phyloP scores from a whole-genome alignment of 768 basidiomycete genomes.

The Rickenella mellea region DNA sequence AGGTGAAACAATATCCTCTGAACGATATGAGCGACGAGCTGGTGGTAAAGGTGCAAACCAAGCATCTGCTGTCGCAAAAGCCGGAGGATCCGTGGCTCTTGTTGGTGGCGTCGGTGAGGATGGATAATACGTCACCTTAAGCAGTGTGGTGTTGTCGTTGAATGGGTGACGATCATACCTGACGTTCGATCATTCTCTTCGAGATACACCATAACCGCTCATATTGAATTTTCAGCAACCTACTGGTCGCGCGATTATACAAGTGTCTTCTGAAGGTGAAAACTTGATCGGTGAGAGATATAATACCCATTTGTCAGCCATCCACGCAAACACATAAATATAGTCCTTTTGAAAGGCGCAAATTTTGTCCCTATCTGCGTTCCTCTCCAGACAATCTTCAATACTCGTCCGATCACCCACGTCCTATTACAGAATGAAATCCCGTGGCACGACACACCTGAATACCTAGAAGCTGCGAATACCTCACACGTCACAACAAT shows the following conservation, averaged over 20 bases:
- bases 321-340: neutral
- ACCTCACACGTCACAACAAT: constrained; percentile 20
- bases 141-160: constrained; percentile 29
- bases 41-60: constrained; percentile 64
- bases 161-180: constrained; percentile 26
- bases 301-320: neutral
- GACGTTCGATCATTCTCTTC: too few relatives aligned
- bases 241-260: constrained; percentile 53
- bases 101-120: constrained; percentile 47
- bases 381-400: constrained; percentile 11
- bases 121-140: constrained; percentile 34
- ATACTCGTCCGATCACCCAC: constrained; percentile 40
- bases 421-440: constrained; percentile 57
- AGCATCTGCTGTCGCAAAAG: constrained; percentile 45
- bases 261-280: constrained; percentile 46
- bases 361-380: constrained; percentile 35
- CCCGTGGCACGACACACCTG: constrained; percentile 29
- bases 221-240: constrained; percentile 24
- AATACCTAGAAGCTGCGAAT: constrained; percentile 17
- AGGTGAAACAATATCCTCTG: constrained; percentile 52
- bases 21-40: constrained; percentile 33
- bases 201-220: too few relatives aligned
- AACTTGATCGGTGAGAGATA: constrained; percentile 47
- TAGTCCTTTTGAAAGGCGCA: constrained; percentile 51
- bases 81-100: constrained; percentile 37